Conservation (phyloP, 345 rosid species). For the Tarenaya hassleriana region DNA sequence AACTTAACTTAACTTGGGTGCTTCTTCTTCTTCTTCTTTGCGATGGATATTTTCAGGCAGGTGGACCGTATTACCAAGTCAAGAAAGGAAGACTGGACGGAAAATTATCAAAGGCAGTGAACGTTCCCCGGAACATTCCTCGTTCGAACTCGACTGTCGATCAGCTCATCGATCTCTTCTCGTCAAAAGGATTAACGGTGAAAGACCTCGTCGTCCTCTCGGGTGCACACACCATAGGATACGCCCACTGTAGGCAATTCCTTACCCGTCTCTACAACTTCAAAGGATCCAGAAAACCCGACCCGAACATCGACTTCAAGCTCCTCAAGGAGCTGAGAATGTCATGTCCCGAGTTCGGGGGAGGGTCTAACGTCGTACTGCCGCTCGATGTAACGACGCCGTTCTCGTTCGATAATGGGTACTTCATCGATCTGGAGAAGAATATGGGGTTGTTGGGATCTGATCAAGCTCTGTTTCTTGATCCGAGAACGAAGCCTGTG, state of each 20-base stretch:
- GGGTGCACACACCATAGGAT: slow-evolving; percentile 86
- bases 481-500: slow-evolving; percentile 47
- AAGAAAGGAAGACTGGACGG: slow-evolving; percentile 75
- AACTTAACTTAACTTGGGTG: too few species aligned
- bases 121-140: slow-evolving; percentile 66
- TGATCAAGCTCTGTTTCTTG: slow-evolving; percentile 71
- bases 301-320: slow-evolving; percentile 71
- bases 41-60: slow-evolving; percentile 47
- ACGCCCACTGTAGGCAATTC: slow-evolving; percentile 59
- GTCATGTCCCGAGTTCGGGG: slow-evolving; percentile 49
- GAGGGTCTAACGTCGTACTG: slow-evolving; percentile 41
- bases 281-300: too few species aligned
- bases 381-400: slow-evolving; percentile 60
- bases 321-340: slow-evolving; percentile 46
- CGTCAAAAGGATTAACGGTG: slow-evolving; percentile 41
- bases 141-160: slow-evolving; percentile 25
- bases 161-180: slow-evolving; percentile 38
- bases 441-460: slow-evolving; percentile 79
- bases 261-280: slow-evolving; percentile 51
- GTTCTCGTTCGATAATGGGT: slow-evolving; percentile 71
- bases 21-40: background rate
- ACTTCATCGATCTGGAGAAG: slow-evolving; percentile 68
- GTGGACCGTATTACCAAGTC: slow-evolving; percentile 69
- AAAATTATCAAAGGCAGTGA: slow-evolving; percentile 38
- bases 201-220: slow-evolving; percentile 81